Base-by-base conservation (phyloP, 352 stramenopile genomes). In the Phytophthora crassamura region DNA sequence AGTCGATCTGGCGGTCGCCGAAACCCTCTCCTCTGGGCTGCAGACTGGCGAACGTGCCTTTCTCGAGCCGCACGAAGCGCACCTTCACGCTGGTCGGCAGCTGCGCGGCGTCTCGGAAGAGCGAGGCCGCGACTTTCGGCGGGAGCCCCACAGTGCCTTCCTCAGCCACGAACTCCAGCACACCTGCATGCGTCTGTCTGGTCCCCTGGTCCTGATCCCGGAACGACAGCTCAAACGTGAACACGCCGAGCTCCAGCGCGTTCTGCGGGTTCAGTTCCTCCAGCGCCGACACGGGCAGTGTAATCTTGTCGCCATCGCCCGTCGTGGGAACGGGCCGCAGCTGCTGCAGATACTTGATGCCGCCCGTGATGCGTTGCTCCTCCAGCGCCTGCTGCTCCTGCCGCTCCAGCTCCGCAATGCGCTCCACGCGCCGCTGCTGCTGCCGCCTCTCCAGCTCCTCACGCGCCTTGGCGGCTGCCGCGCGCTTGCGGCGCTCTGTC, bases 191-290 rank as follows among this genome's bases (percentile, higher is more conserved):
- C 2, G 87, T 95, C 45, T 70, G 75, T 39, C 49, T 64, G 50
- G 49, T 43, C 30, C 40, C 20, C 14, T 18, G 12, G n/a, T 49
- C 16, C 2, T 59, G 43, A 2, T 67, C 54, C 10, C 48, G 20
- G 14, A 74, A 80, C 18, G 72, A 86, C 52, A 97, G 63, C 63
- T 93, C 84, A 52, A 97, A 95, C 12, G 82, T 94, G 45, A 97
- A 89, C 22, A 90, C 87, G 48, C 85, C 80, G 1, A 88, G 59
- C 59, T 94, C 84, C 41, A 91, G 77, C 16, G 85, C 85, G 60
- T 89, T 76, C 72, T 93, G 84, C 7, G 84, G 78, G 64, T 94
- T 90, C 14, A 96, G 76, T 49, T 84, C 62, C 57, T 92, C 80
- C 34, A 96, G 77, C 51, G 84, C 82, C 33, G 81, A 91, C 18